These are phyloP conservation scores for Malassezia psittaci DNA, from an alignment of 1,284 basidiomycete genomes.

Conservation along the genomic window DNA sequence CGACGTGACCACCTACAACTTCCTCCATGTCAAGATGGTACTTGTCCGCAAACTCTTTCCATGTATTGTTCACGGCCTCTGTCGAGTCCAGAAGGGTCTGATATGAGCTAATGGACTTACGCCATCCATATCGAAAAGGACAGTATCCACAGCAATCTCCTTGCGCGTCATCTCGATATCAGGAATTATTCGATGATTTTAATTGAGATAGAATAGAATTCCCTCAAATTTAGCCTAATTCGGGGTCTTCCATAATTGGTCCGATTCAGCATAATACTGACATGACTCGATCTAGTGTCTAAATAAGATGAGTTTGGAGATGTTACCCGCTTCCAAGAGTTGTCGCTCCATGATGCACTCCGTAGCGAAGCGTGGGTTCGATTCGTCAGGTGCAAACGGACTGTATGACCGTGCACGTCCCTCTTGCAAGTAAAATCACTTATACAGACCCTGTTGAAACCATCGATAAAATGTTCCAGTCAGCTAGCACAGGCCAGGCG, in stretches of 20 bases:
- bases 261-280: too few species aligned
- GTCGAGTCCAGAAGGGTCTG: slow-evolving; percentile 43
- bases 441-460: slow-evolving; percentile 21
- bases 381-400: slow-evolving; percentile 22
- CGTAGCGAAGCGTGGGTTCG: slow-evolving; percentile 28
- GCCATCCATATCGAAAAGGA: slow-evolving; percentile 48
- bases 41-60: slow-evolving; percentile 33
- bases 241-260: neutral
- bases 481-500: slow-evolving; percentile 11
- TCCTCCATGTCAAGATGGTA: slow-evolving; percentile 41
- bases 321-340: too few species aligned
- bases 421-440: slow-evolving; percentile 5
- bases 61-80: slow-evolving; percentile 42
- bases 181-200: too few species aligned
- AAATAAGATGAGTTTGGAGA: too few species aligned
- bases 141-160: slow-evolving; percentile 28
- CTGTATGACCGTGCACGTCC: slow-evolving; percentile 35
- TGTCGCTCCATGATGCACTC: slow-evolving; percentile 16
- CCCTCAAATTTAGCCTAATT: slow-evolving; percentile 1
- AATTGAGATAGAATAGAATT: too few species aligned
- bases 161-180: slow-evolving; percentile 1
- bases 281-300: too few species aligned
- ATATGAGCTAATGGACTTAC: neutral
- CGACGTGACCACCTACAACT: slow-evolving; percentile 19
- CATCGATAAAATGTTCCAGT: slow-evolving; percentile 24